Base-by-base conservation (phyloP, 805 yeast species). In the Hanseniaspora jakobsenii region DNA sequence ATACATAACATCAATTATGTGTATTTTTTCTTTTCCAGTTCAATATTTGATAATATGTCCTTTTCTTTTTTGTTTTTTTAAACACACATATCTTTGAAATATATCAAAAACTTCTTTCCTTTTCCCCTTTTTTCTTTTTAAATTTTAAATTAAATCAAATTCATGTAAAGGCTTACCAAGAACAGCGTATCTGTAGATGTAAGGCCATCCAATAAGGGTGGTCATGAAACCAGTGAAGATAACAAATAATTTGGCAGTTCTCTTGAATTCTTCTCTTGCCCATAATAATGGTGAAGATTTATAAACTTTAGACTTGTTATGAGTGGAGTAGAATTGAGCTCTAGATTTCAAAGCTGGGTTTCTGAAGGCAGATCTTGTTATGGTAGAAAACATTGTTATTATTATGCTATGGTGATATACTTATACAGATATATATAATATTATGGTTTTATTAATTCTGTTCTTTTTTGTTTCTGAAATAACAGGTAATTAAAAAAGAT, bases 181-280 rank as follows among this genome's bases (percentile, higher is more conserved):
- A 43, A 42, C 35, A 42, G 30, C 36, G 50, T 27, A 38, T 16
- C 24, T 32, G 47, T 52, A 40, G 19, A 52, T 47, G 21, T 44
- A 50, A 40, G 60, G 60, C 63, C 64, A 60, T 16, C 55, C 53
- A 21, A 60, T 27, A 32, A 52, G 37, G 7, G 36, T 44, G 13
- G 48, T 30, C 39, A 57, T 39, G 16, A 48, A 35, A 6, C 50
- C 43, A 16, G 50, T 44, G 55, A 58, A 58, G 6, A 47, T 48
- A 13, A 38, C 13, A 3, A 55, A 38, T 14, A 53, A 49, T n/a
- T 54, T 52, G 10, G 42, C 48, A 22, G 55, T 30, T 49, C 61
- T 55, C 39, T 49, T 58, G 28, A 52, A 28, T 41, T 58, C 64
- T 10, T 49, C 41, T 3, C 35, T 32, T 3, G 51, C 18, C 48